phyloP scores from a whole-genome alignment of 371 early-diverging fungal species.

The Antonospora locustae region DNA sequence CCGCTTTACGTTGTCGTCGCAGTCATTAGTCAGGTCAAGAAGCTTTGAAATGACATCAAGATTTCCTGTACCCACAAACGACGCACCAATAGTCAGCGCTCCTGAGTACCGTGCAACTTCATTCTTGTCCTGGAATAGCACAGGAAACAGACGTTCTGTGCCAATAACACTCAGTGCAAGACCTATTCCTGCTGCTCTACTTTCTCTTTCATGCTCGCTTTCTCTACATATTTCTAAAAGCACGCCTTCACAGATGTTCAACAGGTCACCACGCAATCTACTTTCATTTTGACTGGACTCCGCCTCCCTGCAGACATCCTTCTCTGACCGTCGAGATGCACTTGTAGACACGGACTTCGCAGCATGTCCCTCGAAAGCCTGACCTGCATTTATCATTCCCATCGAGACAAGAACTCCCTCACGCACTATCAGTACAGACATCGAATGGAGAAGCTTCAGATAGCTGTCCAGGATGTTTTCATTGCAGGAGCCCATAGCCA shows the following conservation, averaged over 20 bases:
- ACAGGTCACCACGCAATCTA: too few species aligned
- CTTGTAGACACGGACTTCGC: too few species aligned
- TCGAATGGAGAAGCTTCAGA: slow-evolving; percentile 55
- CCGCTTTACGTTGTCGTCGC: slow-evolving; percentile 90
- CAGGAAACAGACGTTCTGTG: too few species aligned
- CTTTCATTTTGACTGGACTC: too few species aligned
- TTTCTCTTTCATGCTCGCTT: slow-evolving; percentile 82
- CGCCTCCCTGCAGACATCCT: too few species aligned
- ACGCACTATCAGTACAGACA: slow-evolving; percentile 74
- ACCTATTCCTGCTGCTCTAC: slow-evolving; percentile 71
- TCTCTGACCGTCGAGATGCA: too few species aligned
- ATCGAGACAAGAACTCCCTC: slow-evolving; percentile 90
- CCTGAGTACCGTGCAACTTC: slow-evolving; percentile 80
- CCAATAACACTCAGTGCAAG: slow-evolving; percentile 3
- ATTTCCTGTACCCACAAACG: slow-evolving; percentile 85
- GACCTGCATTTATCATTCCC: slow-evolving; percentile 86
- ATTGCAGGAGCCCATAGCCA: slow-evolving; percentile 62
- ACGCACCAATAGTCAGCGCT: slow-evolving; percentile 80
- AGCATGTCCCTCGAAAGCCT: too few species aligned
- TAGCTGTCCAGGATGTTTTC: slow-evolving; percentile 56
- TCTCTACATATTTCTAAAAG: too few species aligned
- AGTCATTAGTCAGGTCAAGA: slow-evolving; percentile 85
- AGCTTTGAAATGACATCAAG: slow-evolving; percentile 69
- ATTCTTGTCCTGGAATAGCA: slow-evolving; percentile 70
- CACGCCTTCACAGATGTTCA: too few species aligned